Conservation (phyloP, 2,329 filamentous ascomycete genomes). For the Fusarium tjaetaba region DNA sequence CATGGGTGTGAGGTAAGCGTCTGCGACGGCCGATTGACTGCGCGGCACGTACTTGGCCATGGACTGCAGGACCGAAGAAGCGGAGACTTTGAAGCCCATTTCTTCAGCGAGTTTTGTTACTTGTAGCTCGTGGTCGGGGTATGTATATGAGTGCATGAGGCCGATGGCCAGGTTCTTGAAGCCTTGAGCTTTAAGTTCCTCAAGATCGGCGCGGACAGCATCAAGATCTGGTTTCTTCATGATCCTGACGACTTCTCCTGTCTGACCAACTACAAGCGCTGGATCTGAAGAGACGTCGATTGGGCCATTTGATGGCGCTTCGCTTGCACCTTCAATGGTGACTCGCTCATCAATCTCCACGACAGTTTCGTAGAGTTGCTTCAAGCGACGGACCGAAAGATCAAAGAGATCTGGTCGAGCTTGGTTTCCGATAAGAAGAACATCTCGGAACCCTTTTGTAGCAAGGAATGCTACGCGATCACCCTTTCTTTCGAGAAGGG, state of each 20-base stretch:
- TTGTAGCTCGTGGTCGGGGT: conserved; percentile 64
- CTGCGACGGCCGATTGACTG: conserved; percentile 55
- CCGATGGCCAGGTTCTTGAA: conserved; percentile 65
- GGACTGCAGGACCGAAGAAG: conserved; percentile 51
- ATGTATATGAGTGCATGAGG: conserved; percentile 76
- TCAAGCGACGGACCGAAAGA: conserved; percentile 73
- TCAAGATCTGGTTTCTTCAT: conserved; percentile 66
- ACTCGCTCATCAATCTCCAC: conserved; percentile 80
- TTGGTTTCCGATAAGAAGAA: conserved; percentile 78
- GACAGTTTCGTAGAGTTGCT: conserved; percentile 75
- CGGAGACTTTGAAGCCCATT: conserved; percentile 55
- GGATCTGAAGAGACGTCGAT: conserved; percentile 55
- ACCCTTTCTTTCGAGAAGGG: conserved; percentile 78
- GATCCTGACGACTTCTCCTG: conserved; percentile 75
- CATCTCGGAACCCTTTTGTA: conserved; percentile 78
- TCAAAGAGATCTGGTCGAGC: conserved; percentile 78
- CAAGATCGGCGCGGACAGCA: conserved; percentile 65
- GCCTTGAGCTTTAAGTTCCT: conserved; percentile 69
- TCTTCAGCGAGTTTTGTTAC: conserved; percentile 50
- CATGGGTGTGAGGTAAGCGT: conserved; percentile 56
- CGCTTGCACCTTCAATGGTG: conserved; percentile 77
- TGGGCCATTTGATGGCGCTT: conserved; percentile 69
- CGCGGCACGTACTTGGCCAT: conserved; percentile 58
- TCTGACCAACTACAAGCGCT: conserved; percentile 73
- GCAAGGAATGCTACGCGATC: conserved; percentile 76